These are phyloP conservation scores for Pythium sukuiense DNA, from an alignment of 352 stramenopile species.

Conservation along the genomic window DNA sequence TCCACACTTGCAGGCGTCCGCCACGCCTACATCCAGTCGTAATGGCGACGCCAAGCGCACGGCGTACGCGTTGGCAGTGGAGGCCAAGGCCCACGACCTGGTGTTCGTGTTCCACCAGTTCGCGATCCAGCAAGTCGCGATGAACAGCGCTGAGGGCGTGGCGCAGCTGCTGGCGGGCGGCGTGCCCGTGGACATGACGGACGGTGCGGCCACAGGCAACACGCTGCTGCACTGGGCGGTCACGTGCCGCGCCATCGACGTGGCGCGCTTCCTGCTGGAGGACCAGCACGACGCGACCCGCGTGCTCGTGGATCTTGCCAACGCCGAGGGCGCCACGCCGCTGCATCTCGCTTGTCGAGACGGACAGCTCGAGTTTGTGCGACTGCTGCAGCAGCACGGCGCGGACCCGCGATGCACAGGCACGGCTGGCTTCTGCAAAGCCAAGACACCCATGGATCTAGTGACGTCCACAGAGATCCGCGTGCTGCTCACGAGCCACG, in stretches of 20 bases:
- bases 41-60: constrained; percentile 32
- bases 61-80: constrained; percentile 64
- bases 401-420: constrained; percentile 48
- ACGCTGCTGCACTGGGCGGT: constrained; percentile 81
- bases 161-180: constrained; percentile 60
- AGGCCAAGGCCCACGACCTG: constrained; percentile 56
- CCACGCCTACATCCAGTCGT: neutral
- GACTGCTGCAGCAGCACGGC: constrained; percentile 45
- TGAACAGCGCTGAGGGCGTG: constrained; percentile 58
- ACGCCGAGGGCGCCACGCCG: constrained; percentile 73
- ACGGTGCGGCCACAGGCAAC: constrained; percentile 46
- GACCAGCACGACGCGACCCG: constrained; percentile 35
- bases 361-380: constrained; percentile 53
- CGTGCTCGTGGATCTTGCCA: constrained; percentile 50
- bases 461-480: constrained; percentile 47
- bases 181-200: constrained; percentile 50
- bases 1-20: constrained; percentile 43
- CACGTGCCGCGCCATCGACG: constrained; percentile 62
- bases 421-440: constrained; percentile 48
- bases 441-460: constrained; percentile 59
- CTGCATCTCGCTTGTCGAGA: constrained; percentile 70
- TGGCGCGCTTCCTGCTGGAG: constrained; percentile 50
- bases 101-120: constrained; percentile 87
- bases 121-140: constrained; percentile 80
- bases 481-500: constrained; percentile 29